Evolutionary conservation across 2,329 filamentous ascomycete species (phyloP), one percentile per base, ranked within the genome.

Genomic region (Blastomyces gilchristii): DNA sequence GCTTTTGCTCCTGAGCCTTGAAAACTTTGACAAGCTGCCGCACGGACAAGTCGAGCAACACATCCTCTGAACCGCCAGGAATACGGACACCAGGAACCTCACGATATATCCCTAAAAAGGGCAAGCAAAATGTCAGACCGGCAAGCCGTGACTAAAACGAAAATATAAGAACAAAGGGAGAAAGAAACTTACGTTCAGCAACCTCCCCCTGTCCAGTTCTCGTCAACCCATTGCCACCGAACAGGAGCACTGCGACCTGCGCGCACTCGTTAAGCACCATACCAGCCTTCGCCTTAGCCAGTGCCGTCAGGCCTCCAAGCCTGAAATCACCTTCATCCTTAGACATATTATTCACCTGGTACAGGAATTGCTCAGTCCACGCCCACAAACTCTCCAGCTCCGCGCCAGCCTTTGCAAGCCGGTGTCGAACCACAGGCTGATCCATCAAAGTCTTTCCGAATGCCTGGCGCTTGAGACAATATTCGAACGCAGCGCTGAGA

Each of bases 171-270:
- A 61, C 57, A 39, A 62, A 59, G 22, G 53, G 43, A 6, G n/a
- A 4, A 53, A 53, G 25, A 11, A 70, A 83, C 83, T 80, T 77
- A 83, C 86, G 83, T 73, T 91, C 87, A 41, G 84, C 81, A 66
- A 89, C 76, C 73, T 89, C 87, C 25, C 89, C 89, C 72, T 87
- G 85, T 0, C 89, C 88, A 14, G 80, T 82, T 65, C 81, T 82
- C 0, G 88, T 90, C 68, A 85, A 89, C 0, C 88, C 88, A 70
- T 87, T 89, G 1, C 89, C 88, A 3, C 88, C 88, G 72, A 91
- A 90, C 31, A 91, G 73, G 62, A 91, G 73, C 57, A 89, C 82
- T 0, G 88, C 87, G 62, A 82, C 85, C 68, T 87, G 82, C 3
- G 87, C 86, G 70, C 87, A 89, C 71, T 89, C 86, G 66, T 88